These are phyloP conservation scores for Dryadomyces sulphureus DNA, from an alignment of 2,329 filamentous ascomycete species.

Conservation along the genomic window DNA sequence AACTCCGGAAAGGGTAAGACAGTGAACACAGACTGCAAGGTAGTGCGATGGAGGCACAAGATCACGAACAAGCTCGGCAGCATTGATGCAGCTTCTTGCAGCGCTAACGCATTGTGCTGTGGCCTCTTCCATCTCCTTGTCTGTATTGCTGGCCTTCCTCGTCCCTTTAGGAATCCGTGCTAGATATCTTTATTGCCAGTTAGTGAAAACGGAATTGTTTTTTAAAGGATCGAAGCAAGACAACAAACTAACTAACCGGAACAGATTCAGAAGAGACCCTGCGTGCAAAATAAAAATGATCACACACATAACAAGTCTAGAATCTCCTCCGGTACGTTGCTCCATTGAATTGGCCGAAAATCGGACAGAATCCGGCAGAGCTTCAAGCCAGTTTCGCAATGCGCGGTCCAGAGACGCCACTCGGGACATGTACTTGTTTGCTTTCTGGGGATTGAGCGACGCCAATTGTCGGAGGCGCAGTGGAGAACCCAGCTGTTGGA, in stretches of 20 bases:
- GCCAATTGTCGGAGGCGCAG: slow-evolving; percentile 7
- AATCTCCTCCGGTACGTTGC: slow-evolving; percentile 3
- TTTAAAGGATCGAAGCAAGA: neutral
- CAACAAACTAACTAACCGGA: slow-evolving; percentile 11
- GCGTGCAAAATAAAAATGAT: slow-evolving; percentile 17
- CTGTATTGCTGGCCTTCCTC: neutral
- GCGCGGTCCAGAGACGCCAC: slow-evolving; percentile 9
- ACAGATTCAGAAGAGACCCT: slow-evolving; percentile 15
- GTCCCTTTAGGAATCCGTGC: neutral
- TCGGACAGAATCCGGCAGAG: slow-evolving; percentile 13
- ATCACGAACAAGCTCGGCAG: slow-evolving; percentile 14
- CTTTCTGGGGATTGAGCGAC: neutral
- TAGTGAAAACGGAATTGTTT: no score
- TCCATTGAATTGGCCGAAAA: slow-evolving; percentile 13
- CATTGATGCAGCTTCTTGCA: slow-evolving; percentile 14
- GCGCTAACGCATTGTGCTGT: slow-evolving; percentile 14
- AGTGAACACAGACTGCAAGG: slow-evolving; percentile 15
- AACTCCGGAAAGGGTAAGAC: slow-evolving; percentile 14
- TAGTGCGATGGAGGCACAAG: slow-evolving; percentile 15
- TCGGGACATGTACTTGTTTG: slow-evolving; percentile 4
- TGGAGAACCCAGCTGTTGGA: slow-evolving; percentile 14
- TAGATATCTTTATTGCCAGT: neutral
- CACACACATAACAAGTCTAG: slow-evolving; percentile 15
- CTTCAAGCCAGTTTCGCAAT: slow-evolving; percentile 12
- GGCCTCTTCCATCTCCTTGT: slow-evolving; percentile 3